Evolutionary conservation across 768 basidiomycete species (phyloP), one percentile per base, ranked within the genome.

Genomic region (Psilocybe cyanescens): DNA sequence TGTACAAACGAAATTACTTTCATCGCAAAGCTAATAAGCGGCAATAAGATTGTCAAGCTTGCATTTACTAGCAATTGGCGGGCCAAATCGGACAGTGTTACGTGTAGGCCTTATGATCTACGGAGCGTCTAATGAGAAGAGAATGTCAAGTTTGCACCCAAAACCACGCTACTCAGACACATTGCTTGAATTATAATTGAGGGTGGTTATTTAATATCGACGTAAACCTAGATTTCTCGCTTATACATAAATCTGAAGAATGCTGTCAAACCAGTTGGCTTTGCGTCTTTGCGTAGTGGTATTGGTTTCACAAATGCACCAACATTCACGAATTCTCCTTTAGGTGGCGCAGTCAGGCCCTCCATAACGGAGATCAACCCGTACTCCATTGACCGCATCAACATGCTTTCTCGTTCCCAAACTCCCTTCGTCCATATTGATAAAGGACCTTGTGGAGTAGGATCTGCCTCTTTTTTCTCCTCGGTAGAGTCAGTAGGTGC

Each of bases 401-500:
- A 24, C 77, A 82, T 86, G 14, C 80, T 78, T 71, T 93, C 90
- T 56, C 77, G 78, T 64, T 86, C 61, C 91, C 91, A 92, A 3
- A 92, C 81, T 1, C 84, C 85, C 0, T 81, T 85, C 33, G 90
- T 92, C 87, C 85, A 90, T 33, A 93, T 76, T 0, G 88, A 80
- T 52, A 93, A 70, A 4, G 90, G 88, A 0, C 86, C 87, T 28
- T 59, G 56, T 1, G 68, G 62, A 4, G n/a, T 55, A 30, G 28
- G 53, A 11, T 45, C 53, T 62, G 60, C 60, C 51, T 50, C 47
- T 62, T 55, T 19, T 66, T 69, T 28, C 68, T 69, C 59, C 76
- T 75, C 35, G 68, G 69, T 47, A 57, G 66, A 17, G 69, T 69
- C 12, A 69, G 72, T 29, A 11, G 33, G 11, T 65, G 65, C 35